These are phyloP conservation scores for Stylonectria norvegica DNA, from an alignment of 2,329 filamentous ascomycete species.

Conservation along the genomic window DNA sequence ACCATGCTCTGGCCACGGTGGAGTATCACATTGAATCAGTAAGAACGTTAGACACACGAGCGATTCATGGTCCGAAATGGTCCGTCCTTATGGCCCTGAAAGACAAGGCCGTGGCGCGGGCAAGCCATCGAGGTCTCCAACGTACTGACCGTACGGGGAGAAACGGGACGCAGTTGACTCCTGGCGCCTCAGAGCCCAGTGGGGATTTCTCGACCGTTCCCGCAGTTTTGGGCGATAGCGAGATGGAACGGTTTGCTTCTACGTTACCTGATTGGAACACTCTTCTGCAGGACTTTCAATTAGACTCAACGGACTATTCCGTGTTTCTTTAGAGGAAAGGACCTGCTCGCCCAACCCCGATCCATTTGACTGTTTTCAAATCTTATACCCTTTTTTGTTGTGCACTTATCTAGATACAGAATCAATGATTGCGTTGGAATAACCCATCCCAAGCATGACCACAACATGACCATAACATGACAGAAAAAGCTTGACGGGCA, in stretches of 20 bases:
- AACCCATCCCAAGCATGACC: too few relatives aligned
- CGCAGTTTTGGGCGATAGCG: slow-evolving; percentile 1
- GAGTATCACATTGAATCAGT: slow-evolving; percentile 12
- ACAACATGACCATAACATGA: too few relatives aligned
- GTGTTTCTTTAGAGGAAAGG: slow-evolving; percentile 8
- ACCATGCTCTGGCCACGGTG: slow-evolving; percentile 32
- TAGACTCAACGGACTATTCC: slow-evolving; percentile 24
- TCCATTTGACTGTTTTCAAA: too few relatives aligned
- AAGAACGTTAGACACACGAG: neutral
- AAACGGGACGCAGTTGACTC: neutral
- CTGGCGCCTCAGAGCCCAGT: neutral
- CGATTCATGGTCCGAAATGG: slow-evolving; percentile 27
- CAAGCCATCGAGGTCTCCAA: slow-evolving; percentile 10
- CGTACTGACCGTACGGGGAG: neutral
- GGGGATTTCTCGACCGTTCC: neutral
- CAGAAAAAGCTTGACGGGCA: too few relatives aligned
- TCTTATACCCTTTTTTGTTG: too few relatives aligned
- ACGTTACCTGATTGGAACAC: slow-evolving; percentile 28
- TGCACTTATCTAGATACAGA: too few relatives aligned
- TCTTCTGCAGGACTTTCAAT: slow-evolving; percentile 28
- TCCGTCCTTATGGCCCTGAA: slow-evolving; percentile 29
- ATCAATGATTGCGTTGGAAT: too few relatives aligned
- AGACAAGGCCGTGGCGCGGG: slow-evolving; percentile 27
- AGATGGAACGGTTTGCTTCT: slow-evolving; percentile 3
- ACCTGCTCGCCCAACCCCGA: too few relatives aligned